Evolutionary conservation across 495 filamentous ascomycete genomes (phyloP), one percentile per base, ranked within the genome.

Genomic region (Aspergillus coremiiformis): DNA sequence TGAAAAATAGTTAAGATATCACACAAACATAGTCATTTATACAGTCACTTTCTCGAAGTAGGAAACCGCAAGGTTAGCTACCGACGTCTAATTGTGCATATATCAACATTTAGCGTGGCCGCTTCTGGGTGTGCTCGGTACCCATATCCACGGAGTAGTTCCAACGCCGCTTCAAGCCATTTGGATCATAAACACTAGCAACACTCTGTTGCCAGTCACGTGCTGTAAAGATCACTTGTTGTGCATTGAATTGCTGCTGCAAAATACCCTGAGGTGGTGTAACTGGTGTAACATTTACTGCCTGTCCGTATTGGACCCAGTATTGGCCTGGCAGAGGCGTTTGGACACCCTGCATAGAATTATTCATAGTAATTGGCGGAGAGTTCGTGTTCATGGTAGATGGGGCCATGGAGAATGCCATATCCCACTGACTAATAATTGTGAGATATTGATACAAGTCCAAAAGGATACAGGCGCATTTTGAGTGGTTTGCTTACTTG

Each of bases 181-280:
- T 83, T 41, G 75, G 73, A 54, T 90, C 87, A 68, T 86, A 95
- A 1, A 92, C 88, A 60, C 83, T 89, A 12, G 94, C 91, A 57
- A 98, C 91, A 39, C 84, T 89, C 60, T 95, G 87, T 66, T 95
- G 91, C 93, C 93, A 98, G 81, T 96, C 95, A 53, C 85, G 85
- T 10, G 93, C 89, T 11, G 89, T 95, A 51, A 98, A 88, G 56
- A 94, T 84, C 14, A 83, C 76, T 7, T 76, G 78, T 14, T 80
- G 71, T 11, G 76, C 66, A 27, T 74, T 73, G 51, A 82, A 81
- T 42, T 81, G 74, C 21, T 76, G 74, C 22, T 79, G 75, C 6
- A 77, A 68, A 17, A 84, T 63, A 1, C 74, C 67, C 30, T 82
- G 83, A 23, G 64, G 48, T 26, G 62, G 59, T 4, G 67, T 49